These are phyloP conservation scores for Trichocomaceae sp. DNA, from an alignment of 2,329 filamentous ascomycete species.

Conservation along the genomic window DNA sequence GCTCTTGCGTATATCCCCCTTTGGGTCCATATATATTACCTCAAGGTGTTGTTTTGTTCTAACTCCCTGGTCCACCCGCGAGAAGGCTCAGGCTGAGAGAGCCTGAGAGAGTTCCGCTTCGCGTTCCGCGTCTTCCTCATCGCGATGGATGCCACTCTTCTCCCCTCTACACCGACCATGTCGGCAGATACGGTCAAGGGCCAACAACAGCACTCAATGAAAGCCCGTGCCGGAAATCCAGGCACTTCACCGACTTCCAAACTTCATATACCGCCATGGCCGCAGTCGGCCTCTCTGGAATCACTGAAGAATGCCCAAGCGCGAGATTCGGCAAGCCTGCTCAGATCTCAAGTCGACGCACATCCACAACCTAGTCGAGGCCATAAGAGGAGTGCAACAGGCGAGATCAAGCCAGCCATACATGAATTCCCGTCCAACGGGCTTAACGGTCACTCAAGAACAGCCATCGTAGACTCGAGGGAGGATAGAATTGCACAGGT, in stretches of 20 bases:
- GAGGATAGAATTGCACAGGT: constrained; percentile 74
- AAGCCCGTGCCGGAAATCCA: neutral
- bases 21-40: neutral
- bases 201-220: neutral
- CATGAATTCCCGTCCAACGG: constrained; percentile 29
- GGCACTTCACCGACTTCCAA: neutral
- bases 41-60: neutral
- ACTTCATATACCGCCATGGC: neutral
- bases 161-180: constrained; percentile 1
- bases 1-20: neutral
- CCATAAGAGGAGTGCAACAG: constrained; percentile 72
- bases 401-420: constrained; percentile 55
- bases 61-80: neutral
- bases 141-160: constrained; percentile 8
- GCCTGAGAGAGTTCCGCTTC: neutral
- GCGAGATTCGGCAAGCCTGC: constrained; percentile 10
- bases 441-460: constrained; percentile 54
- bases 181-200: neutral
- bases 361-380: constrained; percentile 25
- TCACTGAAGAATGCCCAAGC: constrained; percentile 9
- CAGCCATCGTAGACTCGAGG: constrained; percentile 61
- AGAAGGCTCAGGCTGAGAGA: neutral
- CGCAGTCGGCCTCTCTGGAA: neutral
- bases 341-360: constrained; percentile 6
- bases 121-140: constrained; percentile 10